These are phyloP conservation scores for Orobanche coerulescens DNA, from an alignment of 257 asterid genomes.

Conservation along the genomic window DNA sequence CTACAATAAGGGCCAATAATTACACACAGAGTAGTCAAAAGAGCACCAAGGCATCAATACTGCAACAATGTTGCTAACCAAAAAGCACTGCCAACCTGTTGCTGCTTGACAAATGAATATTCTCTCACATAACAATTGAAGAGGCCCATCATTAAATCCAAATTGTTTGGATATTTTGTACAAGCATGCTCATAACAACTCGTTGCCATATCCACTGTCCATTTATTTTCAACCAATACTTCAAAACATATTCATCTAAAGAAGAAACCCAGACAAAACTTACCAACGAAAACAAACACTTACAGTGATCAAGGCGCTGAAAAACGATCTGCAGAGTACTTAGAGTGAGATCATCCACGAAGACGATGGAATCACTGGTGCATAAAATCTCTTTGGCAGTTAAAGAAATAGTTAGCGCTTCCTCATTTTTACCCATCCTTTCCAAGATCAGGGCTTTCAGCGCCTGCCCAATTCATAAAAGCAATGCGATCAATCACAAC, in stretches of 20 bases:
- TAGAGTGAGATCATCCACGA: slow-evolving; percentile 85
- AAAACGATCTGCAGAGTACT: slow-evolving; percentile 92
- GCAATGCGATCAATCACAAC: slow-evolving; percentile 1
- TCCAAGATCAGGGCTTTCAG: slow-evolving; percentile 81
- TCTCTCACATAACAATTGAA: slow-evolving; percentile 89
- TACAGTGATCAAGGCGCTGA: slow-evolving; percentile 84
- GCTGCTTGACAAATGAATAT: slow-evolving; percentile 92
- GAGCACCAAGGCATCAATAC: not conserved
- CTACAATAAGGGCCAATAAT: slow-evolving; percentile 29
- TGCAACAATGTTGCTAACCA: slow-evolving; percentile 8
- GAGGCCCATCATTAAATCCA: slow-evolving; percentile 89
- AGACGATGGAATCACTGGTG: slow-evolving; percentile 43
- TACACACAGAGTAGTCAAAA: not conserved
- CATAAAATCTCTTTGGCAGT: slow-evolving; percentile 69
- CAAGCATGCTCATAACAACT: slow-evolving; percentile 90
- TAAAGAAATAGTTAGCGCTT: slow-evolving; percentile 68
- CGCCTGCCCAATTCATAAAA: slow-evolving; percentile 41
- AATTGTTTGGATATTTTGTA: slow-evolving; percentile 61
- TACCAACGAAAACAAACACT: slow-evolving; percentile 23
- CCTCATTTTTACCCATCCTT: slow-evolving; percentile 80
- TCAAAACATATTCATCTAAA: not conserved
- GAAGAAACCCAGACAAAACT: not conserved
- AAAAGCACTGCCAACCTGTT: slow-evolving; percentile 61
- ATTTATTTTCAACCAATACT: slow-evolving; percentile 11
- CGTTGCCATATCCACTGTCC: slow-evolving; percentile 89